A percentile compares a stretch with the other conserved stretches of the same genome.
Conservation (phyloP, 495 filamentous ascomycete genomes). For the Parathielavia appendiculata region DNA sequence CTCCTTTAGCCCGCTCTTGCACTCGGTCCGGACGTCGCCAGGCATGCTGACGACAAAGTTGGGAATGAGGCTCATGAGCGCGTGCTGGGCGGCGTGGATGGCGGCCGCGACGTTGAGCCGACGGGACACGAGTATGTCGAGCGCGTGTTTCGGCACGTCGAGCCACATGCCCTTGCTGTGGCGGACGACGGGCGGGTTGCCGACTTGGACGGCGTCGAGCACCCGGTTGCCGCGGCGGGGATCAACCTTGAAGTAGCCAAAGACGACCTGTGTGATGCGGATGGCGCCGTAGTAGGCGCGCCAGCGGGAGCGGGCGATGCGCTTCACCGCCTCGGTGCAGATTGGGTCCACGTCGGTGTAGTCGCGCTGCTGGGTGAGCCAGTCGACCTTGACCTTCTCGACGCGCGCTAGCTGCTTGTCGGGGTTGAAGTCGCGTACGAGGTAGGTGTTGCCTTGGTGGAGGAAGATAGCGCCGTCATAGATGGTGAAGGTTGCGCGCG, state of each 20-base stretch:
- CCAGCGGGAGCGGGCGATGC: conserved; percentile 44
- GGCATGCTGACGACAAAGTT: conserved; percentile 83
- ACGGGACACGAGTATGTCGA: conserved; percentile 68
- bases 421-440: conserved; percentile 82
- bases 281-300: conserved; percentile 81
- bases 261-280: conserved; percentile 76
- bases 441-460: conserved; percentile 87
- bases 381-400: conserved; percentile 83
- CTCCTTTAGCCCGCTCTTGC: conserved; percentile 72
- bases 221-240: conserved; percentile 63
- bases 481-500: conserved; percentile 88
- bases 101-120: conserved; percentile 79
- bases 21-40: conserved; percentile 88
- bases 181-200: conserved; percentile 85
- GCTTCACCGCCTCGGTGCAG: conserved; percentile 77
- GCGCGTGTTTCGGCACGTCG: conserved; percentile 72
- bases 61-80: conserved; percentile 77
- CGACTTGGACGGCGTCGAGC: conserved; percentile 86
- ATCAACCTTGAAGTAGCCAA: conserved; percentile 95
- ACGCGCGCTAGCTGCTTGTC: conserved; percentile 67
- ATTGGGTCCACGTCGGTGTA: conserved; percentile 90
- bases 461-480: conserved; percentile 98
- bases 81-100: conserved; percentile 93
- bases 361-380: conserved; percentile 89
- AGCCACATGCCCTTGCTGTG: conserved; percentile 93